phyloP scores from a whole-genome alignment of 352 stramenopile genomes.

The Elongisporangium anandrum region DNA sequence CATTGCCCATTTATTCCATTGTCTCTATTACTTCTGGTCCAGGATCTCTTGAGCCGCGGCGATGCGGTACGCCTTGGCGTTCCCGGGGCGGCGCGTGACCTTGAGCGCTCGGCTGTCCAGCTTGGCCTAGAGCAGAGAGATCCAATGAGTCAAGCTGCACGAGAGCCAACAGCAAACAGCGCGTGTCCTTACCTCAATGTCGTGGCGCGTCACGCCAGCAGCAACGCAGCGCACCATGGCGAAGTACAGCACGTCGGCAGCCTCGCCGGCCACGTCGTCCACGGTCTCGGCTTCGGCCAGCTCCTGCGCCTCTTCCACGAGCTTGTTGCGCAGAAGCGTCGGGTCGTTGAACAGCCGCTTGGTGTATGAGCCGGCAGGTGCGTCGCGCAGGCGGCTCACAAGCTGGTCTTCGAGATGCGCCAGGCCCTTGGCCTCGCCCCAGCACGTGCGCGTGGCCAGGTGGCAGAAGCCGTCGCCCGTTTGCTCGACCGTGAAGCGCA shows the following conservation, averaged over 20 bases:
- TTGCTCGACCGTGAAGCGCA: constrained; percentile 94
- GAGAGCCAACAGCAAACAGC: background rate
- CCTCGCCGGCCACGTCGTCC: constrained; percentile 90
- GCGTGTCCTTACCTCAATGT: constrained; percentile 69
- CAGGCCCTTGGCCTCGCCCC: constrained; percentile 85
- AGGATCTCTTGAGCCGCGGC: constrained; percentile 74
- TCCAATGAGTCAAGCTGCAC: background rate
- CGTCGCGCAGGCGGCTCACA: constrained; percentile 75
- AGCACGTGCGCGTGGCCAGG: constrained; percentile 92
- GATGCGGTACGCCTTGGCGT: constrained; percentile 87
- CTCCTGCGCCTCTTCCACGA: constrained; percentile 96
- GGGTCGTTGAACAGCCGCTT: constrained; percentile 94
- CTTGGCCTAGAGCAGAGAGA: constrained; percentile 46
- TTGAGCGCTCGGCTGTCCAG: constrained; percentile 92
- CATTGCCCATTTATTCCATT: constrained; percentile 1
- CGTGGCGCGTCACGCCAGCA: constrained; percentile 89
- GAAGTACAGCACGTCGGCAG: constrained; percentile 97
- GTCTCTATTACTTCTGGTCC: constrained; percentile 27
- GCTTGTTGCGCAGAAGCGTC: constrained; percentile 92
- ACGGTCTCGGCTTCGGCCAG: constrained; percentile 84
- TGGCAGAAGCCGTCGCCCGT: constrained; percentile 71
- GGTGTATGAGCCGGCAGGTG: constrained; percentile 94
- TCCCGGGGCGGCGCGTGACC: constrained; percentile 86
- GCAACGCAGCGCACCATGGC: constrained; percentile 91
- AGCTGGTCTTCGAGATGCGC: constrained; percentile 89